Percentiles rank a stretch among this genome's conserved stretches.
Conservation (phyloP, 805 yeast species). For the Monosporozyma aerobia region DNA sequence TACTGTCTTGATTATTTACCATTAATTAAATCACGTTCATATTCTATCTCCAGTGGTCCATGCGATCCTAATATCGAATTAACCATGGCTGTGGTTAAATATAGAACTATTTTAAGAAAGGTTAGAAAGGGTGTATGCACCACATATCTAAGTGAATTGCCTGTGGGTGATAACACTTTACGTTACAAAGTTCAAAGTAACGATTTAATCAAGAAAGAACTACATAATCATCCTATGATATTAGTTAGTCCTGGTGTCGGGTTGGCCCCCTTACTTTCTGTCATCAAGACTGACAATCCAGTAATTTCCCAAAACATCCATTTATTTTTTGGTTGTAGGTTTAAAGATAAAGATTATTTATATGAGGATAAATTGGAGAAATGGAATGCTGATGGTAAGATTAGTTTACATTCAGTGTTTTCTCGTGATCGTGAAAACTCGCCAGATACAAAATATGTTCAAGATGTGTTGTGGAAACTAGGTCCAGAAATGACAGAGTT, state of each 20-base stretch:
- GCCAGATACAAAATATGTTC: constrained; percentile 59
- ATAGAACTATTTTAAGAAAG: constrained; percentile 69
- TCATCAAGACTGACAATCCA: constrained; percentile 38
- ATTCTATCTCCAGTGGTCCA: constrained; percentile 65
- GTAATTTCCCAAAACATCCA: constrained; percentile 25
- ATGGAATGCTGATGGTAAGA: constrained; percentile 27
- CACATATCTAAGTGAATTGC: constrained; percentile 52
- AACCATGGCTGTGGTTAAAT: constrained; percentile 77
- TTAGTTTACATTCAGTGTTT: constrained; percentile 38
- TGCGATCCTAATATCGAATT: constrained; percentile 47
- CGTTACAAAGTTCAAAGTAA: constrained; percentile 44
- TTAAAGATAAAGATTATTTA: constrained; percentile 54
- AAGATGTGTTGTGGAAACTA: constrained; percentile 53
- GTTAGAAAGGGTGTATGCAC: constrained; percentile 78
- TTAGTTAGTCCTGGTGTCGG: constrained; percentile 95
- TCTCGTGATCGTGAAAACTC: constrained; percentile 38
- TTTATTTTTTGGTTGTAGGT: constrained; percentile 71
- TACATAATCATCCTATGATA: constrained; percentile 42
- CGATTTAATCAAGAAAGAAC: constrained; percentile 30
- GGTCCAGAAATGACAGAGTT: constrained; percentile 42
- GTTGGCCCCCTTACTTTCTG: constrained; percentile 79
- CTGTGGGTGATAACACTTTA: constrained; percentile 37
- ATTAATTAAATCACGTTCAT: constrained; percentile 66
- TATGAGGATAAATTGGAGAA: constrained; percentile 48
- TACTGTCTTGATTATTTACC: constrained; percentile 75